Evolutionary conservation across 73 alveolate genomes (phyloP).

Genomic region (Paramecium sexaurelia): DNA sequence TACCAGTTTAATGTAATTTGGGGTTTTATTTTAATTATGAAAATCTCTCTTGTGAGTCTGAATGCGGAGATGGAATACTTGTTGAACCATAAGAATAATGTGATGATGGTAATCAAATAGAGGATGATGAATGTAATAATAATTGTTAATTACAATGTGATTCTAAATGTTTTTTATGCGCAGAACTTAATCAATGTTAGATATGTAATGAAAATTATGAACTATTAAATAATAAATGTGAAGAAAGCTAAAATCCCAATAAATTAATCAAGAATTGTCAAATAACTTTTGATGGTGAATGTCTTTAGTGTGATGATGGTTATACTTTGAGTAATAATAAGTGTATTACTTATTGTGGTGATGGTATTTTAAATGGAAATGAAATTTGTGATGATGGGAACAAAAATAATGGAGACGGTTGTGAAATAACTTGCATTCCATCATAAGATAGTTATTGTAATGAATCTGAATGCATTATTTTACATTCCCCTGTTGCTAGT

Average conservation of each 20-base stretch:
- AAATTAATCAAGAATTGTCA: background rate
- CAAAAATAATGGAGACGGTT: background rate
- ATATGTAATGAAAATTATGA: background rate
- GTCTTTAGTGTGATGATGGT: background rate
- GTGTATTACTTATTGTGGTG: background rate
- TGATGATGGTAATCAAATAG: background rate
- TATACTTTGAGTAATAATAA: background rate
- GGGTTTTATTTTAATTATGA: background rate
- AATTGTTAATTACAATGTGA: background rate
- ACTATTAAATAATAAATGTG: background rate
- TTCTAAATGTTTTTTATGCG: background rate
- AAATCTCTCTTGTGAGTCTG: background rate
- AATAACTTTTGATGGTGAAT: background rate
- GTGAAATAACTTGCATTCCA: background rate
- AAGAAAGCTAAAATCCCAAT: background rate
- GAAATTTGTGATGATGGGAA: slow-evolving; percentile 20
- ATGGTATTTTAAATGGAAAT: background rate
- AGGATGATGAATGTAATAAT: background rate
- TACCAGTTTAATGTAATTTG: background rate
- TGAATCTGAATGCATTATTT: background rate
- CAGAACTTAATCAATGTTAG: background rate
- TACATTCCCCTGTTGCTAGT: background rate
- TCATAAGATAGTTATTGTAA: background rate
- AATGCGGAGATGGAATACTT: background rate
- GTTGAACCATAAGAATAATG: background rate